Conservation (phyloP, 2,329 filamentous ascomycete genomes). For the Aspergillus nomiae region DNA sequence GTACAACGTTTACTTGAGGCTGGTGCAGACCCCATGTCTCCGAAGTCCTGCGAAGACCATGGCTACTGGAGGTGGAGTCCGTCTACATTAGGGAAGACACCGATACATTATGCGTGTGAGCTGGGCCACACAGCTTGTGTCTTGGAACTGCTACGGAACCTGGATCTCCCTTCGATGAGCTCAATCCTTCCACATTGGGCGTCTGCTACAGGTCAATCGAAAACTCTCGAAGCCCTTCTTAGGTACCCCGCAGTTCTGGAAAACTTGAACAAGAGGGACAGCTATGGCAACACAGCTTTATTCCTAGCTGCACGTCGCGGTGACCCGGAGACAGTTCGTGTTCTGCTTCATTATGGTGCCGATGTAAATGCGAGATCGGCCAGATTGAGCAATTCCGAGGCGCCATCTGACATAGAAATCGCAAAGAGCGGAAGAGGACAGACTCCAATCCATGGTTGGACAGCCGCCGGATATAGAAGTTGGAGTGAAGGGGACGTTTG, state of each 20-base stretch:
- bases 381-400: neutral
- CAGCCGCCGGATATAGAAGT: neutral
- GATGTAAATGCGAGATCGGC: neutral
- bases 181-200: neutral
- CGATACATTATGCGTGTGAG: neutral
- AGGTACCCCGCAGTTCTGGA: neutral
- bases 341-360: neutral
- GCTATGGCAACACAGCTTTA: neutral
- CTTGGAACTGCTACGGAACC: neutral
- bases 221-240: neutral
- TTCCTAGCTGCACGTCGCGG: neutral
- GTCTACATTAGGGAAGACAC: neutral
- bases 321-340: neutral
- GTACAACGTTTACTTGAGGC: neutral
- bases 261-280: neutral
- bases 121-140: neutral
- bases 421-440: neutral
- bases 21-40: neutral
- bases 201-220: neutral
- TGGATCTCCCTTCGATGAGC: neutral
- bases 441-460: neutral
- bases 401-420: neutral
- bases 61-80: neutral
- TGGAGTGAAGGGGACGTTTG: neutral
- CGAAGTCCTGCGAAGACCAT: neutral